Base-by-base conservation (phyloP, 176 grass and related monocot genomes). In the Paspalum notatum region DNA sequence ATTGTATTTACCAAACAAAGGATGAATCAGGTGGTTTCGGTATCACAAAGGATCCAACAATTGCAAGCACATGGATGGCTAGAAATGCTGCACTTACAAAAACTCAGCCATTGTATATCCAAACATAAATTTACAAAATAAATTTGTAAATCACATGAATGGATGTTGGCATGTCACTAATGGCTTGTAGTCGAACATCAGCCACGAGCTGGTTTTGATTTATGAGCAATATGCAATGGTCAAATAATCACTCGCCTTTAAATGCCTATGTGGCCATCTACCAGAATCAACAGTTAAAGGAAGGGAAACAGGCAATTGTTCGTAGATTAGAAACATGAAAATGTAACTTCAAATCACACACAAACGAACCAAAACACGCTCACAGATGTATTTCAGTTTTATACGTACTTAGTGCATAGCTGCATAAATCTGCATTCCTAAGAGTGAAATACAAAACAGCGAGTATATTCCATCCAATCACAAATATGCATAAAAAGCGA, bases 301-400 rank as follows among this genome's bases (percentile, higher is more conserved):
- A 17, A 38, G 9, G 20, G 20, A 8, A 54, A 53, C 62, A 42
- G 15, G 22, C n/a, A 27, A 16, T 18, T 18, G 37, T 41, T 53
- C 13, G 20, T 22, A 41, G 2, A 44, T 27, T 55, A 59, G 26
- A 68, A 84, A 82, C n/a, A 8, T 62, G 24, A 27, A 10, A 16
- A 5, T 63, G 17, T 45, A 26, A 60, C 14, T 75, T 74, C n/a
- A 17, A 68, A 39, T 38, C 24, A 48, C 22, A n/a, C 32, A 49
- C 39, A 82, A 39, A 46, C 43, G 18, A 49, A 17, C 22, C 18
- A 67, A 76, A 48, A 20, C 53, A 50, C 57, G 52, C 1, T 47
- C 72, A 59, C 10, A 59, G 54, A 24, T 68, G 82, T 27, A 68
- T 48, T 82, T 41, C 14, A 45, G 54, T 24, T 20, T 24, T 66